Percentiles rank a stretch among this genome's conserved stretches.
Evolutionary conservation across 2,329 filamentous ascomycete genomes (phyloP).

Genomic region (Penicillium occitanis): DNA sequence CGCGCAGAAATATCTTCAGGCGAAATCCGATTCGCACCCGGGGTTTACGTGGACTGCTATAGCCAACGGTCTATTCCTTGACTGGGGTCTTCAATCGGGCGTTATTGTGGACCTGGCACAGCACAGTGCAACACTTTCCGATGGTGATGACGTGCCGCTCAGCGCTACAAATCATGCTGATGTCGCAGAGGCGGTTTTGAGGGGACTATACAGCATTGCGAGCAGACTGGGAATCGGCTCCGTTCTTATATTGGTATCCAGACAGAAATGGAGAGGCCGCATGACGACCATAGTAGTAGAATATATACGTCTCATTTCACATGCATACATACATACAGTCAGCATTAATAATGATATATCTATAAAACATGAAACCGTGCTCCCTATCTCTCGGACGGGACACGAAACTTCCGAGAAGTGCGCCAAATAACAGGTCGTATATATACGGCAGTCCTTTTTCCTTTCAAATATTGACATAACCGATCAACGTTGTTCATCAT

Average conservation of each 20-base stretch:
- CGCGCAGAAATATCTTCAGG: no score
- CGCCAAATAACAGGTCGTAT: not conserved
- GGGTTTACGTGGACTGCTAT: no score
- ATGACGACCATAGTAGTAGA: not conserved
- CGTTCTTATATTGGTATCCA: not conserved
- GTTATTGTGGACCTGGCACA: no score
- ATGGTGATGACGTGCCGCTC: no score
- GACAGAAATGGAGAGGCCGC: not conserved
- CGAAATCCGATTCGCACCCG: no score
- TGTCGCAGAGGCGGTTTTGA: no score
- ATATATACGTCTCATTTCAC: slow-evolving; percentile 3
- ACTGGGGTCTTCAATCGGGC: no score
- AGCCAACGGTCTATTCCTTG: no score
- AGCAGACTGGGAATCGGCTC: no score
- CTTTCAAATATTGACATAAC: not conserved
- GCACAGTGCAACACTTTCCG: no score
- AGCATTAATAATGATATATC: not conserved
- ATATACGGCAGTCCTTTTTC: not conserved
- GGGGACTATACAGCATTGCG: no score
- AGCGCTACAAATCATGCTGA: no score
- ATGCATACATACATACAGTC: slow-evolving; percentile 1
- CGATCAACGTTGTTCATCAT: not conserved
- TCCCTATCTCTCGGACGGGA: not conserved
- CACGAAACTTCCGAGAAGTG: not conserved
- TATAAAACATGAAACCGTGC: not conserved